Evolutionary conservation across 2,329 filamentous ascomycete genomes (phyloP), one percentile per base, ranked within the genome.

Genomic region (Pyrenochaeta sp.): DNA sequence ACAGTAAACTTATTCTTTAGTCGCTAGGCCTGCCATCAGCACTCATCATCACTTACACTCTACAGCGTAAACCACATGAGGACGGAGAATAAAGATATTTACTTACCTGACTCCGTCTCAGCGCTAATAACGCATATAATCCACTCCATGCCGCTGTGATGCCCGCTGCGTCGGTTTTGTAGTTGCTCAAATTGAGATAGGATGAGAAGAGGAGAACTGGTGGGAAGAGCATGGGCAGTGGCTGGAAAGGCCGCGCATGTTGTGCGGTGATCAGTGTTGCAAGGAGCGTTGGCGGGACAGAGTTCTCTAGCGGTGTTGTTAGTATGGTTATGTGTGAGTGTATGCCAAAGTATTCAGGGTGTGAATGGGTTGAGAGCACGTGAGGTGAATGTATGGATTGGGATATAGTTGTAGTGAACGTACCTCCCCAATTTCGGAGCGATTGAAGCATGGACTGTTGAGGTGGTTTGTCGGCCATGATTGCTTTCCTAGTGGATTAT

Each of bases 221-320:
- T 4, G 88, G 85, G 72, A 91, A 90, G 62, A 88, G 76, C 84
- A 91, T 88, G 3, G 88, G 88, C 0, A 91, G 79, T 6, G 81
- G 71, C 72, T 88, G 87, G 75, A 89, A 87, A 7, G 89, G 88
- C n/a, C 86, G 86, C 43, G 85, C 80, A 78, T 90, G 86, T 67
- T 90, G 86, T 10, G 88, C 86, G 40, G 87, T 84, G 65, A 90
- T 85, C 43, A 91, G 80, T 8, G 88, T 88, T 56, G 89, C 88
- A 43, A 90, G 84, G 12, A 89, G 76, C 10, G 85, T 88, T 25
- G 89, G 85, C 1, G 88, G 86, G 32, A 91, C 83, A 8, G 88
- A 83, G 58, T 85, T 87, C 76, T 88, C 88, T 90, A 69, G 7
- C 19, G 28, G 4, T 19, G 4, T 34, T 40, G 45, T 67, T 39